Evolutionary conservation across 1,284 basidiomycete species (phyloP).

Genomic region (Ustilago cynodontis): DNA sequence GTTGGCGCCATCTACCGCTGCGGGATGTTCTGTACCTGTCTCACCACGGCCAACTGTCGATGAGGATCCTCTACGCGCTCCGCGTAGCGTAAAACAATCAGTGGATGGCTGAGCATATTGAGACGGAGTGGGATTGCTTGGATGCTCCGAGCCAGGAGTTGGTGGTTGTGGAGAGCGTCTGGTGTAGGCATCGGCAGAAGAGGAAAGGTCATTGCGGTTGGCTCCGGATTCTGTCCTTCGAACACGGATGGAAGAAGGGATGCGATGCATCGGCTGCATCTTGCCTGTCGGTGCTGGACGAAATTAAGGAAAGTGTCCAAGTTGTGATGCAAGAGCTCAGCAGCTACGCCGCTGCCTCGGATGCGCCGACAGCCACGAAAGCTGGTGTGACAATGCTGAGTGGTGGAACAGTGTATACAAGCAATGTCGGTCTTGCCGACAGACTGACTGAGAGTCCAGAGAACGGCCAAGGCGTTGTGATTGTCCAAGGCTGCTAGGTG

Average conservation of each 20-base stretch:
- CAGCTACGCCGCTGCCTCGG: constrained; percentile 2
- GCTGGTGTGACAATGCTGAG: neutral
- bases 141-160: neutral
- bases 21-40: neutral
- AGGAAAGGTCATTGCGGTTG: constrained; percentile 13
- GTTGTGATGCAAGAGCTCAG: neutral
- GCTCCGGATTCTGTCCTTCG: constrained; percentile 25
- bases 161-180: neutral
- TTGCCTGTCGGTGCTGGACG: neutral
- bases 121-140: constrained; percentile 1
- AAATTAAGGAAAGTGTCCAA: neutral
- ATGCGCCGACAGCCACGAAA: neutral
- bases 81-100: constrained; percentile 20
- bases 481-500: neutral
- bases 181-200: constrained; percentile 26
- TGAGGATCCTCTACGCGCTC: constrained; percentile 13
- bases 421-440: neutral
- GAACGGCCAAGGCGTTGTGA: neutral
- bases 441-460: neutral
- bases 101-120: neutral
- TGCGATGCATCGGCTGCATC: constrained; percentile 32
- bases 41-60: constrained; percentile 10
- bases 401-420: neutral
- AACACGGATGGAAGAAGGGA: constrained; percentile 48
- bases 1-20: neutral